Evolutionary conservation across 2,329 filamentous ascomycete species (phyloP), one percentile per base, ranked within the genome.

Genomic region (Talaromyces sp.): DNA sequence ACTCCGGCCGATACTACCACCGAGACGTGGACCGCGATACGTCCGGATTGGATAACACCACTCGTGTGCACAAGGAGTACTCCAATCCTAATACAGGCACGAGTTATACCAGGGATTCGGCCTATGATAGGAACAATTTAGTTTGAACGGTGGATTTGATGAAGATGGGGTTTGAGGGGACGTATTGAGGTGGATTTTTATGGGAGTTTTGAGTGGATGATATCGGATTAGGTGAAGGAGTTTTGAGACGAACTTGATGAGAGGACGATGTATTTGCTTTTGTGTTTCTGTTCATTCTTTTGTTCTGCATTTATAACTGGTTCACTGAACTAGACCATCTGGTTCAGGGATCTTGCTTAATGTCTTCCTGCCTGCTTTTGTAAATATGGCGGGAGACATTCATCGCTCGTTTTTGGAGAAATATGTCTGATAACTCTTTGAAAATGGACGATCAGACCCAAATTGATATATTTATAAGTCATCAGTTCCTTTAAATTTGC

Each of bases 21-120:
- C 71, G 74, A 14, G 74, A 76, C 50, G 74, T 76, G 50, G 74
- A 76, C 60, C 65, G 68, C 16, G 73, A 74, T 43, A 63, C 62
- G 2, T 57, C 63, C 1, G 63, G 66, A 19, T 48, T 66, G 22
- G 73, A 75, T 52, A 73, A 73, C 57, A 68, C 71, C 5, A 68
- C 68, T 22, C 72, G 69, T 47, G 72, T 74, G 62, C 73, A 75
- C 61, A 68, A 72, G 39, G 74, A 76, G 65, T 75, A 75, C 56
- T 69, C 71, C 35, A 75, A 75, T 48, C 72, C 74, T 19, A 75
- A 75, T 62, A 75, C 73, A 2, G 73, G 74, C 57, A 75, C 72
- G 43, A 73, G 70, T 61, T 75, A 75, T 65, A 73, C 75, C 50
- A 69, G 73, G 24, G 74, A 76, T 60, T 52, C 63, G 31, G 35